phyloP scores from a whole-genome alignment of 139 green algal genomes.

The Gonium pectorale region DNA sequence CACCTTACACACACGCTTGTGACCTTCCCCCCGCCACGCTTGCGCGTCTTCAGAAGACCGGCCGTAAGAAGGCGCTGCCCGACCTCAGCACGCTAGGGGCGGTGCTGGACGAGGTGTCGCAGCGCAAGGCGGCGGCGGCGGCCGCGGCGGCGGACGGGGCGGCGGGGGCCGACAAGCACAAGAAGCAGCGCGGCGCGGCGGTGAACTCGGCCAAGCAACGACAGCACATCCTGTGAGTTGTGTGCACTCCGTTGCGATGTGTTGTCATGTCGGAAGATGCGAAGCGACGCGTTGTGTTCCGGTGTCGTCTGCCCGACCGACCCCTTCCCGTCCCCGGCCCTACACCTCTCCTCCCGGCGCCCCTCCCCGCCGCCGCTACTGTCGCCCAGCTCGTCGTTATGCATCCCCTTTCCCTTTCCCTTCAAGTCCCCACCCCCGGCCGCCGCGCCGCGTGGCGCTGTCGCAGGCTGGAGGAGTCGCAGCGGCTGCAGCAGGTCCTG shows the following conservation, averaged over 20 bases:
- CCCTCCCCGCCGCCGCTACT: too few species aligned
- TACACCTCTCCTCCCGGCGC: too few species aligned
- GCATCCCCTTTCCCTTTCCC: neutral
- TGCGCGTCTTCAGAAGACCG: neutral
- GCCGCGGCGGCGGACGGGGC: neutral
- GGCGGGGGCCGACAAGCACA: neutral
- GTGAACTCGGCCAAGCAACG: slow-evolving; percentile 33
- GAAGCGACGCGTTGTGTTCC: too few species aligned
- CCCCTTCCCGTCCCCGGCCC: too few species aligned
- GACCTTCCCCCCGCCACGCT: neutral
- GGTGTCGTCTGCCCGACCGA: too few species aligned
- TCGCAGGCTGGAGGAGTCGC: slow-evolving; percentile 29
- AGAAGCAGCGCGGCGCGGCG: slow-evolving; percentile 13
- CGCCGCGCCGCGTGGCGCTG: too few species aligned
- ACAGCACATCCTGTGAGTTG: slow-evolving; percentile 26
- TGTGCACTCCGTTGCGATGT: neutral
- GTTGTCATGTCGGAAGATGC: too few species aligned
- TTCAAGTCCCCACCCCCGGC: too few species aligned
- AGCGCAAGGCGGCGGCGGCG: neutral
- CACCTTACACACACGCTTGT: neutral
- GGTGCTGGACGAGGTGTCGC: slow-evolving; percentile 9
- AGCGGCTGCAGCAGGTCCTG: slow-evolving; percentile 25
- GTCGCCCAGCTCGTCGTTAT: too few species aligned
- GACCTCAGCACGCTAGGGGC: slow-evolving; percentile 24
- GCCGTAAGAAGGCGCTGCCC: slow-evolving; percentile 9